Evolutionary conservation across 164 flowering plant genomes (phyloP).

Genomic region (Echeveria elegans): DNA sequence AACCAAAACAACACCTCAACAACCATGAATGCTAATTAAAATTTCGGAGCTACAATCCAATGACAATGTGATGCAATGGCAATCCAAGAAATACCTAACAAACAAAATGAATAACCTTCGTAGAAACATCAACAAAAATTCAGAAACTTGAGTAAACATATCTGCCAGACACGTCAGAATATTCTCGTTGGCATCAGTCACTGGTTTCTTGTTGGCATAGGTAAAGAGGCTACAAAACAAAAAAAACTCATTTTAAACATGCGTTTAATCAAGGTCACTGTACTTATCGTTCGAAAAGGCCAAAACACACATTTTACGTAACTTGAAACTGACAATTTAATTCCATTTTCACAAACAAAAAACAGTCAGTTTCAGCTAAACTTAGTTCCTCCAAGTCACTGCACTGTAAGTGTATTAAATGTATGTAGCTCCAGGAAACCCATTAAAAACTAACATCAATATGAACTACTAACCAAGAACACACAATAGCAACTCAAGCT

Average conservation of each 20-base stretch:
- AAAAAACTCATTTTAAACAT: constrained; percentile 8
- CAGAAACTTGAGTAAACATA: constrained; percentile 68
- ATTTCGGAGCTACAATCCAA: background rate
- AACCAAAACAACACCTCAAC: too few species aligned
- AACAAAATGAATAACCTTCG: background rate
- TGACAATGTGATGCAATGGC: background rate
- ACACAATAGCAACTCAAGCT: background rate
- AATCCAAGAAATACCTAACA: background rate
- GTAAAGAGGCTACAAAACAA: constrained; percentile 98
- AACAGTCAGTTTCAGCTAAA: too few species aligned
- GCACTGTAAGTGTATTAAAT: too few species aligned
- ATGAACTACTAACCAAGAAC: background rate
- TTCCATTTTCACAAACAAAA: too few species aligned
- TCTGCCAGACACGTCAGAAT: constrained; percentile 93
- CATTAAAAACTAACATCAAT: background rate
- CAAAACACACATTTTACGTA: too few species aligned
- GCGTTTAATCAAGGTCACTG: background rate
- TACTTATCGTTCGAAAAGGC: too few species aligned
- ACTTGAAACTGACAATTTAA: too few species aligned
- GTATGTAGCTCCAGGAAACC: background rate
- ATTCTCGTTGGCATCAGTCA: constrained; percentile 77
- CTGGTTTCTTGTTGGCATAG: constrained; percentile 63
- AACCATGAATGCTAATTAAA: background rate
- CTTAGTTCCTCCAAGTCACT: too few species aligned
- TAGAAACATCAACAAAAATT: background rate